phyloP scores from a whole-genome alignment of 768 basidiomycete genomes.

The Macrolepiota albuminosa region DNA sequence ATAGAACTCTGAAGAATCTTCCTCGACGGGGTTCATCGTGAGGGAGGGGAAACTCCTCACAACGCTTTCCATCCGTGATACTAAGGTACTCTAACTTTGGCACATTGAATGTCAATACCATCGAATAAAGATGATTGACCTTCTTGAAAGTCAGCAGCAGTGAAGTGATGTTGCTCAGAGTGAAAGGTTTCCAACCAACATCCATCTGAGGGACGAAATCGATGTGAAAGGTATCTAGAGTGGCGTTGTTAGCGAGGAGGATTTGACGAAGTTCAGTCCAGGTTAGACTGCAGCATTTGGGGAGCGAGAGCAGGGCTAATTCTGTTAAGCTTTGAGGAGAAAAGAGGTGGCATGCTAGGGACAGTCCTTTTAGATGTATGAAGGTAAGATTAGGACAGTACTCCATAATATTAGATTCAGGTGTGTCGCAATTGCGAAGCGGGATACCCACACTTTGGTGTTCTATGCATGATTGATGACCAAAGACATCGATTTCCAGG shows the following conservation, averaged over 20 bases:
- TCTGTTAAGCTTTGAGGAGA: neutral
- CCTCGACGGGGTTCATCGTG: neutral
- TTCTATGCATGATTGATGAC: neutral
- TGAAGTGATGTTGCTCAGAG: neutral
- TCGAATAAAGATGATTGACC: neutral
- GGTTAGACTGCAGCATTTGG: neutral
- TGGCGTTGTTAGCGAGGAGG: neutral
- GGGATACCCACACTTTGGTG: neutral
- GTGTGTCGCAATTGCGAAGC: neutral
- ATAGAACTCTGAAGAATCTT: neutral
- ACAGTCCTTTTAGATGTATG: neutral
- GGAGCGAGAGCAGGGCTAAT: neutral
- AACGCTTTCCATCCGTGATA: constrained; percentile 3
- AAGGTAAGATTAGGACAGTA: neutral
- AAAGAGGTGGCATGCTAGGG: neutral
- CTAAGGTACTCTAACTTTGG: constrained; percentile 2
- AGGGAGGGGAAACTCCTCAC: neutral
- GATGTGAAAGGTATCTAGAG: neutral
- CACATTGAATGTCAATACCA: constrained; percentile 2
- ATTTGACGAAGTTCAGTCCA: neutral
- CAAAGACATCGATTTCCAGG: neutral
- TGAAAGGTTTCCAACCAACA: neutral
- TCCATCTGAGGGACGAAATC: neutral
- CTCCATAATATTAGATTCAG: neutral
- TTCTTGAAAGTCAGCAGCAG: constrained; percentile 1